A percentile compares a stretch with the other conserved stretches of the same genome.
phyloP scores from a whole-genome alignment of 2,329 filamentous ascomycete genomes.

The Sclerotinia spermophila region DNA sequence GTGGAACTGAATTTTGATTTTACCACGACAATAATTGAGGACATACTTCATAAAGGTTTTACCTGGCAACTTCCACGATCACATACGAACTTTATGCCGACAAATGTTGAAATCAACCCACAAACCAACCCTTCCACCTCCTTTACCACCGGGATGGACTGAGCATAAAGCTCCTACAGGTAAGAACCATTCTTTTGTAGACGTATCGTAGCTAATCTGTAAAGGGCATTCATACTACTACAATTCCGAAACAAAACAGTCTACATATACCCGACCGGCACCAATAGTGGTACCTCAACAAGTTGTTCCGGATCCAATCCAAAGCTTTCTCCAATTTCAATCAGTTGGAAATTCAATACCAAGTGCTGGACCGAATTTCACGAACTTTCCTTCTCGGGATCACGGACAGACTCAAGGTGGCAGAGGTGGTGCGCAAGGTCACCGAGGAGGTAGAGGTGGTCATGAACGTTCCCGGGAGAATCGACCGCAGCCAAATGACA shows the following conservation, averaged over 20 bases:
- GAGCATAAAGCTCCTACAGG: slow-evolving; percentile 82
- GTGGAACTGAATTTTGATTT: too few species aligned
- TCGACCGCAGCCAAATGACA: slow-evolving; percentile 67
- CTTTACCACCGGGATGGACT: slow-evolving; percentile 81
- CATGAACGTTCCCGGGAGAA: slow-evolving; percentile 46
- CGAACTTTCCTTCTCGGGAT: slow-evolving; percentile 25
- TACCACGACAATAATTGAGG: background rate
- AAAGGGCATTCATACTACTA: slow-evolving; percentile 77
- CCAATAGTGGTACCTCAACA: slow-evolving; percentile 32
- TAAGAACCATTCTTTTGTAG: background rate
- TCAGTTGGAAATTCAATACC: slow-evolving; percentile 41
- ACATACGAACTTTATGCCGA: slow-evolving; percentile 14
- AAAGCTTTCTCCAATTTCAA: slow-evolving; percentile 44
- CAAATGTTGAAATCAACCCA: slow-evolving; percentile 76
- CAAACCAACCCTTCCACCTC: slow-evolving; percentile 51
- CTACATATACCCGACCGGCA: slow-evolving; percentile 78
- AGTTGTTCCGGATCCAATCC: slow-evolving; percentile 34
- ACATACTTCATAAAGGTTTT: background rate
- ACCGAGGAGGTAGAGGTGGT: slow-evolving; percentile 49
- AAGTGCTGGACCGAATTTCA: slow-evolving; percentile 38
- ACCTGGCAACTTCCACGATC: background rate
- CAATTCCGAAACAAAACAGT: slow-evolving; percentile 75
- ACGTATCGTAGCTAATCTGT: background rate
- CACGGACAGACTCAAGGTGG: slow-evolving; percentile 30
- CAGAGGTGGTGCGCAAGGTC: slow-evolving; percentile 43